Evolutionary conservation across 352 stramenopile genomes (phyloP).

Genomic region (Stramenopiles sp.): DNA sequence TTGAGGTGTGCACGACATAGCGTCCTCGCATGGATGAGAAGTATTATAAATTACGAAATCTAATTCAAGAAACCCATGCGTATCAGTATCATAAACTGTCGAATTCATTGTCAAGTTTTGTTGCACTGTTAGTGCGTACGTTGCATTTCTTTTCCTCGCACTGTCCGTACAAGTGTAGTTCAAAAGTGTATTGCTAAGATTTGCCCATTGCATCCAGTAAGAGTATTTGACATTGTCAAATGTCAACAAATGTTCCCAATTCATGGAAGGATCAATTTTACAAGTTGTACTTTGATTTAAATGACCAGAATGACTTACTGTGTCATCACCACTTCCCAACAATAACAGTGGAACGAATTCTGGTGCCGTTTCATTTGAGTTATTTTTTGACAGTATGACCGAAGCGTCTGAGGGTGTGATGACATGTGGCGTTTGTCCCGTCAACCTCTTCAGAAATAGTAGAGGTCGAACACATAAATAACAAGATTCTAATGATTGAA

Average conservation of each 20-base stretch:
- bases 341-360: neutral
- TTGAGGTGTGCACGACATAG: neutral
- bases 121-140: constrained; percentile 5
- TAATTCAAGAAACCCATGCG: neutral
- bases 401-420: neutral
- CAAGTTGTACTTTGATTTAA: constrained; percentile 4
- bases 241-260: neutral
- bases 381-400: neutral
- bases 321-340: neutral
- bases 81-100: constrained; percentile 1
- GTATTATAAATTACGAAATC: constrained; percentile 4
- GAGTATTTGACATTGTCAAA: neutral
- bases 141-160: neutral
- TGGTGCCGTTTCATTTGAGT: neutral
- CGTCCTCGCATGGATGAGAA: neutral
- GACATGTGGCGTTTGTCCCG: neutral
- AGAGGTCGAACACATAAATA: neutral
- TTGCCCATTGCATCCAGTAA: neutral
- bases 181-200: neutral
- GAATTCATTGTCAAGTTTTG: neutral
- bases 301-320: neutral
- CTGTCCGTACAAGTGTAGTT: neutral
- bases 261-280: neutral
- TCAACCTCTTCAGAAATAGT: neutral
- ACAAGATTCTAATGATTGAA: neutral